These are phyloP conservation scores for Penicillium polonicum DNA, from an alignment of 2,329 filamentous ascomycete genomes.

Conservation along the genomic window DNA sequence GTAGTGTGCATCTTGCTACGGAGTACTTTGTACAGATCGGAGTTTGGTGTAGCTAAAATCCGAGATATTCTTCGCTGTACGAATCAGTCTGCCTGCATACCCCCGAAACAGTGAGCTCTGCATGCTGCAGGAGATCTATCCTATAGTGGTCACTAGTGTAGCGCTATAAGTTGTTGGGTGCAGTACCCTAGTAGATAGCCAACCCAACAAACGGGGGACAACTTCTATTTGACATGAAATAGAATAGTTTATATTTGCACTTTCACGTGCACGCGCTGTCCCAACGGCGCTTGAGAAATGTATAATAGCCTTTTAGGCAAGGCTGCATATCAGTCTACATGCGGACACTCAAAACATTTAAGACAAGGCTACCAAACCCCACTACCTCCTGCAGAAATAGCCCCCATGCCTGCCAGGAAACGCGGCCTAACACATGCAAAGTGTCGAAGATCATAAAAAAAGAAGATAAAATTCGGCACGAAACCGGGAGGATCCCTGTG, in stretches of 20 bases:
- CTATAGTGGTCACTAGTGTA: constrained; percentile 2
- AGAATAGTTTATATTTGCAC: background rate
- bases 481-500: background rate
- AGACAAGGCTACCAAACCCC: constrained; percentile 2
- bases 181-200: background rate
- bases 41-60: background rate
- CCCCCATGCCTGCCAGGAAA: background rate
- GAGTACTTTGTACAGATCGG: background rate
- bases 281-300: background rate
- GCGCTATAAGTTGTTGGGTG: background rate
- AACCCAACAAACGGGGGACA: background rate
- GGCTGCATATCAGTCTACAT: background rate
- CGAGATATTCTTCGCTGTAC: background rate
- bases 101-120: constrained; percentile 3
- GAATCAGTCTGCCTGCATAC: constrained; percentile 7
- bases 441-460: background rate
- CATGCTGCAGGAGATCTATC: constrained; percentile 10
- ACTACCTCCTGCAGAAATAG: background rate
- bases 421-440: background rate
- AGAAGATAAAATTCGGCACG: background rate
- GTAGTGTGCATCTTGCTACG: background rate
- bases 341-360: background rate
- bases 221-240: background rate
- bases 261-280: background rate
- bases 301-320: background rate